These are phyloP conservation scores for Botrytis deweyae DNA, from an alignment of 2,329 filamentous ascomycete species.

Conservation along the genomic window DNA sequence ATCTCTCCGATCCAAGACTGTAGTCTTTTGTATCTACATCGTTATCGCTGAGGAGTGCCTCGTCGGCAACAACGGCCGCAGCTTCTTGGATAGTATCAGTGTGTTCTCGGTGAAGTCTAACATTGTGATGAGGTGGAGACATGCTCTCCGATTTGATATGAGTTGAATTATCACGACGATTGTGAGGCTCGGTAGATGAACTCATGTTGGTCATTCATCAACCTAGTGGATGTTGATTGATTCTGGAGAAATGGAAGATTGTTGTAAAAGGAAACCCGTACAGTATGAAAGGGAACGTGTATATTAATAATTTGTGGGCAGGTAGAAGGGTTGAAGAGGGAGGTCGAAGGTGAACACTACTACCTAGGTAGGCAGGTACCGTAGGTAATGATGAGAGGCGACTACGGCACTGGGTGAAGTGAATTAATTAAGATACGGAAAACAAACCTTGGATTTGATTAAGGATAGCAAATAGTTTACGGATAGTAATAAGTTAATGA, in stretches of 20 bases:
- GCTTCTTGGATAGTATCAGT: slow-evolving; percentile 34
- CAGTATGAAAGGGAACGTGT: not conserved
- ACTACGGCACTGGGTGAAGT: not conserved
- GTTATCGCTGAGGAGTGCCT: slow-evolving; percentile 24
- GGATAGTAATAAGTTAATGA: not conserved
- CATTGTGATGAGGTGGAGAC: slow-evolving; percentile 9
- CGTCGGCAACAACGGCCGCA: slow-evolving; percentile 29
- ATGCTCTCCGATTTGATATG: slow-evolving; percentile 15
- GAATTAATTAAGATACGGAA: not conserved
- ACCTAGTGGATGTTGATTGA: not conserved
- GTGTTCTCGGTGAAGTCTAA: slow-evolving; percentile 27
- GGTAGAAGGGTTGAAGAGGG: not conserved
- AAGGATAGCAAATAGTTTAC: not conserved
- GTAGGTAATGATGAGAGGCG: not conserved
- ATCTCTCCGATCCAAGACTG: slow-evolving; percentile 69
- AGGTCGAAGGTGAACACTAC: not conserved
- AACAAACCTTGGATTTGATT: not conserved
- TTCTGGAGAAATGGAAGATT: not conserved
- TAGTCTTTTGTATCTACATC: slow-evolving; percentile 8
- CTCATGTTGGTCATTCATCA: slow-evolving; percentile 10
- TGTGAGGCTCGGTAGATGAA: slow-evolving; percentile 1
- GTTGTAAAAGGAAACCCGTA: not conserved
- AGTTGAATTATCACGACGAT: not conserved
- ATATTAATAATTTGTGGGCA: not conserved
- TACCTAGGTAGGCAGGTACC: not conserved